These are phyloP conservation scores for Mycena olivaceomarginata DNA, from an alignment of 768 basidiomycete genomes.

Conservation along the genomic window DNA sequence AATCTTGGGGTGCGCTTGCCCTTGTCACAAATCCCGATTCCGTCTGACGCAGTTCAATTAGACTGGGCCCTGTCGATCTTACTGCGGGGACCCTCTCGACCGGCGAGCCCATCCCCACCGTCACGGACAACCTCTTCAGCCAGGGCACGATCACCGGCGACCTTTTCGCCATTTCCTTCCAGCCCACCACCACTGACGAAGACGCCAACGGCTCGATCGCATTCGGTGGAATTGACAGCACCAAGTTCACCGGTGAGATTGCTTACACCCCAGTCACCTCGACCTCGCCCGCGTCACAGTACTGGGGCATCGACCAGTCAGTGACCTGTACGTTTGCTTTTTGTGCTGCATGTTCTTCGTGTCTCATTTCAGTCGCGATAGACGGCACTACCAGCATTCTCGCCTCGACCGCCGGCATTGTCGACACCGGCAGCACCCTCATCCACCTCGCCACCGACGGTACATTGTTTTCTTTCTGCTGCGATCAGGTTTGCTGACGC, in stretches of 20 bases:
- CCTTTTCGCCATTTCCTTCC: conserved; percentile 71
- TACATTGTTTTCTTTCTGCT: too few relatives aligned
- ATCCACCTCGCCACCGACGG: conserved; percentile 13
- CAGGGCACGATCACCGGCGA: conserved; percentile 62
- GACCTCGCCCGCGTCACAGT: conserved; percentile 62
- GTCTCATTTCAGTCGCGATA: neutral
- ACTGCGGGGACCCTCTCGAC: conserved; percentile 53
- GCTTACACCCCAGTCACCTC: conserved; percentile 62
- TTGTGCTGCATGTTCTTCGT: too few relatives aligned
- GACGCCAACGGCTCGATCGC: conserved; percentile 61
- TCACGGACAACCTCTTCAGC: conserved; percentile 72
- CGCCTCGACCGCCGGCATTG: conserved; percentile 5
- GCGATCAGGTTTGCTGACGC: too few relatives aligned
- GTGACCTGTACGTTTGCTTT: conserved; percentile 56
- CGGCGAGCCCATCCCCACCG: conserved; percentile 65
- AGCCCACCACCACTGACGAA: conserved; percentile 61
- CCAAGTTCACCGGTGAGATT: conserved; percentile 67
- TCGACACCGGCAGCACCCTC: conserved; percentile 20
- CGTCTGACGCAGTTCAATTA: conserved; percentile 46
- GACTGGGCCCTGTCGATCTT: conserved; percentile 77
- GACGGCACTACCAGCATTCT: conserved; percentile 42
- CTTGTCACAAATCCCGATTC: neutral
- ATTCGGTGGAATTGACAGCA: conserved; percentile 65
- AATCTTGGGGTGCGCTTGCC: conserved; percentile 72
- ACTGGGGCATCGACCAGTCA: conserved; percentile 79